These are phyloP conservation scores for Takakia lepidozioides DNA, from an alignment of 225 moss, liverwort and hornwort genomes.

Conservation along the genomic window DNA sequence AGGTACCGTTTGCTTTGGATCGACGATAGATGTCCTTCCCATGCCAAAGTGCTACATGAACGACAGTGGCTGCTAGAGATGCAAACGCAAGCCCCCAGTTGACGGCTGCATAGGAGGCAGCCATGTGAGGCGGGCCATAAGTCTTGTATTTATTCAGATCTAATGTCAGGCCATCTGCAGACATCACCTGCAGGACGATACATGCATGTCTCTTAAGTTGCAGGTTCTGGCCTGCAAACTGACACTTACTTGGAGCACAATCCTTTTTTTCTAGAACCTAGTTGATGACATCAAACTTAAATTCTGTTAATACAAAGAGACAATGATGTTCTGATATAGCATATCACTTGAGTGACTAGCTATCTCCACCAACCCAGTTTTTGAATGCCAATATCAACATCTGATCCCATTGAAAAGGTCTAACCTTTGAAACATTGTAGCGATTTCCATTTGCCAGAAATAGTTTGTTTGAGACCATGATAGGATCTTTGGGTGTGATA, in stretches of 20 bases:
- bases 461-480: constrained; percentile 63
- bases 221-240: too few relatives aligned
- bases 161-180: constrained; percentile 36
- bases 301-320: neutral
- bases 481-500: constrained; percentile 51
- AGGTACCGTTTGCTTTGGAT: constrained; percentile 21
- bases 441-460: constrained; percentile 47
- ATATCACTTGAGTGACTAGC: neutral
- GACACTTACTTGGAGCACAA: too few relatives aligned
- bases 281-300: too few relatives aligned
- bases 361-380: too few relatives aligned
- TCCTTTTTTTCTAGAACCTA: too few relatives aligned
- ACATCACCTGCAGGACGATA: constrained; percentile 38
- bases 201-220: neutral
- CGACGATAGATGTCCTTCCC: constrained; percentile 58
- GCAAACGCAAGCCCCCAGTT: constrained; percentile 69
- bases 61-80: constrained; percentile 55
- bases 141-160: constrained; percentile 43
- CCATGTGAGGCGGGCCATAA: constrained; percentile 59
- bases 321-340: neutral
- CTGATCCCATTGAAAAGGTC: too few relatives aligned
- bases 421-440: constrained; percentile 49
- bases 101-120: constrained; percentile 53
- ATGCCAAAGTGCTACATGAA: constrained; percentile 66
- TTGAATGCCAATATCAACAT: too few relatives aligned